Percentiles rank a stretch among this genome's conserved stretches.
Evolutionary conservation across 1,139 yeast genomes (phyloP).

Genomic region (Sugiyamaella grinbergsii): DNA sequence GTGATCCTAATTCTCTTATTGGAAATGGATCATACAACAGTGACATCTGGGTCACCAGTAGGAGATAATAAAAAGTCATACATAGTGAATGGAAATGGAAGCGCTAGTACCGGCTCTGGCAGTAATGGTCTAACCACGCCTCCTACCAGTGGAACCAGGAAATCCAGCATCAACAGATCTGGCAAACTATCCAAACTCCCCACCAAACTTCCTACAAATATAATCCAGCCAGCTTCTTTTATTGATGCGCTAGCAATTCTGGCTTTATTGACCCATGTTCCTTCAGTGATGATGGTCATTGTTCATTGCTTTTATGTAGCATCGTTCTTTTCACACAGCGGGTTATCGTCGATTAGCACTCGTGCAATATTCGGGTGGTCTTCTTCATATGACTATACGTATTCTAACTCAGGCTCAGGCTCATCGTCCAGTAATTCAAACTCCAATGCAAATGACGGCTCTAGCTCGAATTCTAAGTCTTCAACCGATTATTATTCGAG

Average conservation of each 20-base stretch:
- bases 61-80: constrained; percentile 11
- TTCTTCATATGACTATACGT: constrained; percentile 16
- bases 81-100: constrained; percentile 6
- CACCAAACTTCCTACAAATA: constrained; percentile 27
- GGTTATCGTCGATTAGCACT: constrained; percentile 22
- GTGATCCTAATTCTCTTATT: background rate
- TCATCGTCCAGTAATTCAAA: constrained; percentile 17
- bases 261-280: constrained; percentile 37
- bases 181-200: constrained; percentile 22
- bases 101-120: constrained; percentile 12
- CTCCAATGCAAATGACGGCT: background rate
- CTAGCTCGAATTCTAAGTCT: background rate
- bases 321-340: constrained; percentile 28
- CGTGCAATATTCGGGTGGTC: constrained; percentile 30
- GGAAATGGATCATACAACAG: constrained; percentile 18
- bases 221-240: constrained; percentile 37
- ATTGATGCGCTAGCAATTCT: constrained; percentile 41
- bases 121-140: background rate
- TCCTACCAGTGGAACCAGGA: constrained; percentile 3
- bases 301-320: constrained; percentile 37
- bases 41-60: constrained; percentile 10
- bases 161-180: constrained; percentile 4
- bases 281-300: constrained; percentile 35
- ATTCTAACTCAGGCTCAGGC: constrained; percentile 17
- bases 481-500: constrained; percentile 7